Evolutionary conservation across 352 stramenopile species (phyloP).

Genomic region (Pythium guiyangense): DNA sequence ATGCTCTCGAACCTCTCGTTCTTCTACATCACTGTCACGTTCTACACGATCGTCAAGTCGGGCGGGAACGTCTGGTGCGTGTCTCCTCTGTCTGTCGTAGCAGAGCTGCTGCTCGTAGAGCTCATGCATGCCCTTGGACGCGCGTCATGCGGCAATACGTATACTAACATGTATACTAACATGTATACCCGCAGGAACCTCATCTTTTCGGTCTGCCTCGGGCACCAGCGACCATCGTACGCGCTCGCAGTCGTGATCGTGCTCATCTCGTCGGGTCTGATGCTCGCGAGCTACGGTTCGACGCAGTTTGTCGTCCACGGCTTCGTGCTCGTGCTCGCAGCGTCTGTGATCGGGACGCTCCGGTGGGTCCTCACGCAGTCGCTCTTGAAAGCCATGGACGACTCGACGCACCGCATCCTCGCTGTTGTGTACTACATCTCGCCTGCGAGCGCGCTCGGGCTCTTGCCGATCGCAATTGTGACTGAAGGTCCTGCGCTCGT

Average conservation of each 20-base stretch:
- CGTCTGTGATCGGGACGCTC: slow-evolving; percentile 68
- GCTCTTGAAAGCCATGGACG: slow-evolving; percentile 60
- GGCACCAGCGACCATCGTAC: slow-evolving; percentile 59
- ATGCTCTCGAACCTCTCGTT: slow-evolving; percentile 82
- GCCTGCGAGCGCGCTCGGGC: slow-evolving; percentile 55
- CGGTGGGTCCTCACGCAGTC: slow-evolving; percentile 85
- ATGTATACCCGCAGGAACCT: slow-evolving; percentile 32
- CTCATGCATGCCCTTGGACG: too few species aligned
- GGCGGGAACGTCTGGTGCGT: slow-evolving; percentile 65
- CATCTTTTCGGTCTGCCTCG: slow-evolving; percentile 74
- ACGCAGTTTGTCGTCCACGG: slow-evolving; percentile 70
- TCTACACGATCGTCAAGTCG: slow-evolving; percentile 86
- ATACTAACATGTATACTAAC: too few species aligned
- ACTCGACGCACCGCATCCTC: slow-evolving; percentile 57
- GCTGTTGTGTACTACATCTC: slow-evolving; percentile 84
- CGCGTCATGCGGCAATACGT: background rate
- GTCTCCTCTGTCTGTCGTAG: background rate
- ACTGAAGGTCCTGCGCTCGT: slow-evolving; percentile 44
- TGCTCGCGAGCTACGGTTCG: slow-evolving; percentile 66
- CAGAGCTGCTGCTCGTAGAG: too few species aligned
- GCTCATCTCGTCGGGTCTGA: slow-evolving; percentile 68
- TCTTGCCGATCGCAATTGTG: slow-evolving; percentile 64
- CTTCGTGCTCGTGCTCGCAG: slow-evolving; percentile 65
- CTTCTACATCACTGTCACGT: slow-evolving; percentile 83
- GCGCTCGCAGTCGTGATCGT: slow-evolving; percentile 50